Evolutionary conservation across 345 rosid genomes (phyloP), one percentile per base, ranked within the genome.

Genomic region (Corchorus capsularis): DNA sequence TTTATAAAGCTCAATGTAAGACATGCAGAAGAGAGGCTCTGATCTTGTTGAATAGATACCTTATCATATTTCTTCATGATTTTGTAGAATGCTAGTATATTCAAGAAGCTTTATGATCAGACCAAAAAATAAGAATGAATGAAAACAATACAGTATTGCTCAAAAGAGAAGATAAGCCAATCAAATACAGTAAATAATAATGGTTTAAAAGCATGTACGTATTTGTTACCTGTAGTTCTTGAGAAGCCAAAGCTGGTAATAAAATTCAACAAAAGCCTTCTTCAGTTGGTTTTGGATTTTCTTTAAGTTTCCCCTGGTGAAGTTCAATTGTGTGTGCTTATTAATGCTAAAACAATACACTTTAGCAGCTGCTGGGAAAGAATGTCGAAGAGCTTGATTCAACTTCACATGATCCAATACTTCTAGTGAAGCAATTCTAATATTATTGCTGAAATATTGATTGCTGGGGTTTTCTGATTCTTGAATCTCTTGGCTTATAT

Each of bases 161-260:
- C 1, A 32, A 35, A 37, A 63, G 27, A 27, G 8, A 39, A 41
- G 2, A 61, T 19, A 22, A 12, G 14, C 13, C 12, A 65, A 65
- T 1, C 47, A 39, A 39, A 27, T 3, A n/a, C n/a, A n/a, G n/a
- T 2, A 45, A 27, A 27, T 45, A 32, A 20, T 59, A 59, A 57
- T 17, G 8, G 20, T 17, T 15, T 41, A 16, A 1, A 4, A 65
- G 70, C 20, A 65, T n/a, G n/a, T n/a, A n/a, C n/a, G n/a, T n/a
- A n/a, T 27, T 27, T 27, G 27, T 27, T 63, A 83, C 83, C 86
- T 83, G 63, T 72, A 86, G 43, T 71, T 76, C 78, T 86, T 82
- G 49, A 84, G 86, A 78, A 80, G 87, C 49, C 80, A 59, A 79
- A 91, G 96, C 83, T 88, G 88, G 20, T 84, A 91, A 79, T 89